Evolutionary conservation across 257 asterid genomes (phyloP), one percentile per base, ranked within the genome.

Genomic region (Nicotiana sylvestris): DNA sequence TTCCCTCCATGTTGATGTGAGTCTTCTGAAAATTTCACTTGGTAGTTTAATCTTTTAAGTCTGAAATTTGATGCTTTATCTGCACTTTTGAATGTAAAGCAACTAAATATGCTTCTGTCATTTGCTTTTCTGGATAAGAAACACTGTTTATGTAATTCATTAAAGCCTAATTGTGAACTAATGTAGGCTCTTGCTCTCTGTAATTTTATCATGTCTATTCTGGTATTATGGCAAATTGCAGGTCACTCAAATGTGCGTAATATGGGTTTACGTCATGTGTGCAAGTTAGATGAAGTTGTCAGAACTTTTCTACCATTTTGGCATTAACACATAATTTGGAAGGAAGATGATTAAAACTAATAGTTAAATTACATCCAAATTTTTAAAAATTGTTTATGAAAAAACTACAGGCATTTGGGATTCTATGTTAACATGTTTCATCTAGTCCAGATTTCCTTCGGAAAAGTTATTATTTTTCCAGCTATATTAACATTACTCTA

Each of bases 1-100:
- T 83, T 96, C 99, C 64, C 99, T 96, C 77, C 99, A 96, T 93
- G 98, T 96, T 77, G 99, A 96, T 90, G 99, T 96, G 89, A 93
- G 99, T 96, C 76, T 86, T 87, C 30, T 81, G 70, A 69, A 82
- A 83, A 39, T 70, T 82, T 81, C 81, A 25, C 35, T 65, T 77
- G 81, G 53, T 81, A 18, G 13, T 77, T 78, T 77, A 70, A 85
- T 72, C 77, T 76, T 76, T 60, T 16, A 27, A 21, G 32, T 61
- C 32, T 66, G 11, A 27, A 74, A 56, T 74, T 49, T 74, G 80
- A 49, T 74, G 21, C 12, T 74, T 13, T 74, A 27, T 74, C 64
- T 51, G 29, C 64, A 27, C 27, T 76, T 74, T 51, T 27, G 80
- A 49, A 25, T 12, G 61, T 72, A 46, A 72, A 72, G 15, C 60